Evolutionary conservation across 2,329 filamentous ascomycete genomes (phyloP).

Genomic region (Microsporum ferrugineum): DNA sequence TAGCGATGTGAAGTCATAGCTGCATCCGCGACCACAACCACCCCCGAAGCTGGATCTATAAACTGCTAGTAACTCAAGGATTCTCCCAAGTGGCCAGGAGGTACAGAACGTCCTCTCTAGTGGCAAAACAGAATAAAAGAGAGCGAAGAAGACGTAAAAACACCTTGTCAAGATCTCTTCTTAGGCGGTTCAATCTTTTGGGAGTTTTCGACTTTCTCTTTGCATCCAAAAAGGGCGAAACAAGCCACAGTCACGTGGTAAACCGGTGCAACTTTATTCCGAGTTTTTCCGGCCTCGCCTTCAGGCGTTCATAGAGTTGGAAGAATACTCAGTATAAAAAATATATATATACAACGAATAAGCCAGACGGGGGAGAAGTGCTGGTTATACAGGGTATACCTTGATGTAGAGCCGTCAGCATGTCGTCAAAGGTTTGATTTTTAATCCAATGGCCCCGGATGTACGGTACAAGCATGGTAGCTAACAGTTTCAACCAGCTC

Average conservation of each 20-base stretch:
- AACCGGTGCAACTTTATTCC: background rate
- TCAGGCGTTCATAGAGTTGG: no score
- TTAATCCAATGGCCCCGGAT: background rate
- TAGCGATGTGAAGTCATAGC: conserved; percentile 40
- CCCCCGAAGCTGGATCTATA: background rate
- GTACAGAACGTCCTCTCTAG: background rate
- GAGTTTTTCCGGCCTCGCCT: background rate
- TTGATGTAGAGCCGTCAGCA: background rate
- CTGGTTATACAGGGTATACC: background rate
- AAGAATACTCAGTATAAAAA: no score
- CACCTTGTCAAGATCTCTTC: background rate
- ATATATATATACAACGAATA: background rate
- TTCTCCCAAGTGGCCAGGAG: background rate
- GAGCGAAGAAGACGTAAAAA: background rate
- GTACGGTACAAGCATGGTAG: background rate
- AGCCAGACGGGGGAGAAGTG: background rate
- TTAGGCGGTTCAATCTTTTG: background rate
- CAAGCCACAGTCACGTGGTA: background rate
- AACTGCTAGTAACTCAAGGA: background rate
- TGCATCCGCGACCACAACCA: background rate
- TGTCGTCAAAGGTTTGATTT: background rate
- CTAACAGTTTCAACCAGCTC: conserved; percentile 15
- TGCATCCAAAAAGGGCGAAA: background rate
- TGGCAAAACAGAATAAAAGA: background rate
- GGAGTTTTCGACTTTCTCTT: background rate